Evolutionary conservation across 805 yeast species (phyloP).

Genomic region (Cyberlindnera xishuangbannaensis): DNA sequence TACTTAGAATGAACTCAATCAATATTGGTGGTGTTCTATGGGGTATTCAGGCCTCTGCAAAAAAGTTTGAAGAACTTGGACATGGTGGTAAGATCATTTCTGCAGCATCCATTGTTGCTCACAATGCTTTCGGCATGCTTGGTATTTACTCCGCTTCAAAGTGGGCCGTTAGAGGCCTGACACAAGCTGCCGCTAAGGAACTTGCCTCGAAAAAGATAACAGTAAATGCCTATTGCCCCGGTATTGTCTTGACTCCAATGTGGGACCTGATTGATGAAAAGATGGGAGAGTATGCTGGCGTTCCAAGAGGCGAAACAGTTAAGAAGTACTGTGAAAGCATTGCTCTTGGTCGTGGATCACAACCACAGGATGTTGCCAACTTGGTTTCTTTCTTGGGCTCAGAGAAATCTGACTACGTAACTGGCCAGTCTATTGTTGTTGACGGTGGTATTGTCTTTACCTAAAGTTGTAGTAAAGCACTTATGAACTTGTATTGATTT

Average conservation of each 20-base stretch:
- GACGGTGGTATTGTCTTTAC: conserved; percentile 32
- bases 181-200: conserved; percentile 34
- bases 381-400: conserved; percentile 31
- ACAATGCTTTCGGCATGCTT: conserved; percentile 26
- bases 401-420: conserved; percentile 30
- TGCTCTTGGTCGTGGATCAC: conserved; percentile 31
- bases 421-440: conserved; percentile 31
- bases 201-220: conserved; percentile 30
- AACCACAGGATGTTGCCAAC: conserved; percentile 33
- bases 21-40: conserved; percentile 30
- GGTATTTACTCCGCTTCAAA: conserved; percentile 31
- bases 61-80: conserved; percentile 23
- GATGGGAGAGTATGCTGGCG: conserved; percentile 21
- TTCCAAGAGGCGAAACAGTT: conserved; percentile 25
- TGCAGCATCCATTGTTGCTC: conserved; percentile 32
- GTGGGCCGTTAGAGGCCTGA: conserved; percentile 31
- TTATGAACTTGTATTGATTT: too few species aligned
- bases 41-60: conserved; percentile 31
- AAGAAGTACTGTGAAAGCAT: conserved; percentile 23
- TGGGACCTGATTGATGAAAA: conserved; percentile 26
- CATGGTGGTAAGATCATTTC: conserved; percentile 35
- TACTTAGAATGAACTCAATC: conserved; percentile 20
- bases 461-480: neutral
- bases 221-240: conserved; percentile 34
- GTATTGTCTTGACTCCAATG: conserved; percentile 33